Evolutionary conservation across 2,329 filamentous ascomycete genomes (phyloP).

Genomic region (Ceratocystis harringtonii): DNA sequence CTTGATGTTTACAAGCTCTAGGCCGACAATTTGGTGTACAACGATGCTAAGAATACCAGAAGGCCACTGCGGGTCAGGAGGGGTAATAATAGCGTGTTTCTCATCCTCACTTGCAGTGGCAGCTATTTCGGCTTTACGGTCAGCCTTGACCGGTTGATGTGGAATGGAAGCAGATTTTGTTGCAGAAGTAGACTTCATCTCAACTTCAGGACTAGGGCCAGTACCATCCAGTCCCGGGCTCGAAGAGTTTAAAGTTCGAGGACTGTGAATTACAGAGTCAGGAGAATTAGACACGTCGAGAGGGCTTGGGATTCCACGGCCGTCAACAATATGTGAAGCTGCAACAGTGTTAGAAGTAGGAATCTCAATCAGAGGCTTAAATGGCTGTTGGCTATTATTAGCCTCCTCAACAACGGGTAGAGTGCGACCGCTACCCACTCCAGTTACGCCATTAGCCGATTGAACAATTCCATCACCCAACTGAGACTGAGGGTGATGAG

Average conservation of each 20-base stretch:
- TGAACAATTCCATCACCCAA: neutral
- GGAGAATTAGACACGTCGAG: slow-evolving; percentile 1
- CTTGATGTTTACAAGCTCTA: slow-evolving; percentile 83
- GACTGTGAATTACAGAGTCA: neutral
- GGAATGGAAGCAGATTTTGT: neutral
- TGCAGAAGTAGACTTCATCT: neutral
- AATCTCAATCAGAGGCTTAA: slow-evolving; percentile 1
- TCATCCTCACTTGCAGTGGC: slow-evolving; percentile 35
- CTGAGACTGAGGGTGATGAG: neutral
- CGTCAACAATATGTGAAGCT: slow-evolving; percentile 12
- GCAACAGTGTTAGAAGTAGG: slow-evolving; percentile 12
- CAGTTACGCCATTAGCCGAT: neutral
- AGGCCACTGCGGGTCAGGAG: slow-evolving; percentile 91
- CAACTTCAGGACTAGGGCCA: neutral
- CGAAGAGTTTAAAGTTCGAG: neutral
- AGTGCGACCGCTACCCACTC: neutral
- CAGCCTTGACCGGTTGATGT: slow-evolving; percentile 7
- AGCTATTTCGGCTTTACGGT: slow-evolving; percentile 50
- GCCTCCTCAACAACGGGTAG: neutral
- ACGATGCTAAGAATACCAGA: slow-evolving; percentile 76
- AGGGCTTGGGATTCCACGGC: neutral
- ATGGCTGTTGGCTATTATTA: neutral
- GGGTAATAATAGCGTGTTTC: slow-evolving; percentile 75
- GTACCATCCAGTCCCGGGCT: neutral
- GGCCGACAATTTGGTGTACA: slow-evolving; percentile 86